phyloP scores from a whole-genome alignment of 1,284 basidiomycete species.

The Cystobasidium slooffiae region DNA sequence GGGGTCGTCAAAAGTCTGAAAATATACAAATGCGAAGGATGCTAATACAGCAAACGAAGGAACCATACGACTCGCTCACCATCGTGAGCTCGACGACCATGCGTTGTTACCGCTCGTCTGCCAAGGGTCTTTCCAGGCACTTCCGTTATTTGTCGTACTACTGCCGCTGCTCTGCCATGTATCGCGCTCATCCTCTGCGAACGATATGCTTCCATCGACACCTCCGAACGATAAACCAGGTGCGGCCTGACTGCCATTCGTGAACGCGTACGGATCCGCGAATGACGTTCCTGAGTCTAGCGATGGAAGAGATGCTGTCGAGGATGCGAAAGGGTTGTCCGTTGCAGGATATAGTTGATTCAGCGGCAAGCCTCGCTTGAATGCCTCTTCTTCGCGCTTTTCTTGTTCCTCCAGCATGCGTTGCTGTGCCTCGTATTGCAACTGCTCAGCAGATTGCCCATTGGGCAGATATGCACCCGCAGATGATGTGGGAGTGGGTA shows the following conservation, averaged over 20 bases:
- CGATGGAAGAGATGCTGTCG: constrained; percentile 10
- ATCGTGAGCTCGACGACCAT: constrained; percentile 15
- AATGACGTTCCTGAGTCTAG: background rate
- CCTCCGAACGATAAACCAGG: constrained; percentile 39
- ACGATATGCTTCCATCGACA: constrained; percentile 37
- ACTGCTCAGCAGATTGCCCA: constrained; percentile 1
- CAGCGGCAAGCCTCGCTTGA: constrained; percentile 17
- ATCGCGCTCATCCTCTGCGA: constrained; percentile 11
- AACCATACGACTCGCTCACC: background rate
- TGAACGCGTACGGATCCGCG: background rate
- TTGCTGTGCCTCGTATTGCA: constrained; percentile 33
- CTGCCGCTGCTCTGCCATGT: constrained; percentile 3
- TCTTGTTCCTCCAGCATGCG: constrained; percentile 27
- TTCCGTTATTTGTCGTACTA: constrained; percentile 1
- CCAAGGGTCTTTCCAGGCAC: constrained; percentile 16
- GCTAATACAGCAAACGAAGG: too few relatives aligned
- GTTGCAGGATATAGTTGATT: constrained; percentile 24
- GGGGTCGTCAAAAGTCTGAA: background rate
- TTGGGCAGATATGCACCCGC: background rate
- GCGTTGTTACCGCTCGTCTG: constrained; percentile 16
- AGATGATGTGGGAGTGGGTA: background rate
- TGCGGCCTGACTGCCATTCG: background rate
- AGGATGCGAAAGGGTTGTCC: constrained; percentile 22
- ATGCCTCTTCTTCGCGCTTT: constrained; percentile 21
- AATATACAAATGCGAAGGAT: constrained; percentile 1